Conservation (phyloP, 495 filamentous ascomycete genomes). For the Cercophora sp. region DNA sequence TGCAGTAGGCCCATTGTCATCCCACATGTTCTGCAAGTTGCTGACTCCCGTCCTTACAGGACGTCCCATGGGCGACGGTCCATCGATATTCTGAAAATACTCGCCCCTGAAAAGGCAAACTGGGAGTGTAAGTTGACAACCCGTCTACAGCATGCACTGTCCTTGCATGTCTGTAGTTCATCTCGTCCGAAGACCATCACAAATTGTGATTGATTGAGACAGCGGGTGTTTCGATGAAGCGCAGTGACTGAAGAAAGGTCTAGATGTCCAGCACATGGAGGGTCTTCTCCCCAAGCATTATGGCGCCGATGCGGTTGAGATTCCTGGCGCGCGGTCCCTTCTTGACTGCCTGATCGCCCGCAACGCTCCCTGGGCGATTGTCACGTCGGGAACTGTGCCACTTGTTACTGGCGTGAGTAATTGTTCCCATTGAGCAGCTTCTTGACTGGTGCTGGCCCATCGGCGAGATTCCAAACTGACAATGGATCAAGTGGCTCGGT, state of each 20-base stretch:
- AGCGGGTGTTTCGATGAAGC: no score
- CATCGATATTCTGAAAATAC: conserved; percentile 72
- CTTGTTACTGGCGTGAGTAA: conserved; percentile 62
- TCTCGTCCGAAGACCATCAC: no score
- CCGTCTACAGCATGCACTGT: no score
- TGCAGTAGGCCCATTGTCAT: conserved; percentile 41
- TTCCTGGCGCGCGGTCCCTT: conserved; percentile 60
- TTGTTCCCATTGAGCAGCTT: no score
- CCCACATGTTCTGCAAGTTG: conserved; percentile 55
- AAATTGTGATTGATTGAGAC: no score
- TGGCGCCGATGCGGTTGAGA: conserved; percentile 74
- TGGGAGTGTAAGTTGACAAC: conserved; percentile 71
- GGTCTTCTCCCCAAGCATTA: conserved; percentile 69
- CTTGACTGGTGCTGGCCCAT: no score
- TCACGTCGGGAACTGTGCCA: conserved; percentile 81
- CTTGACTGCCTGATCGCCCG: conserved; percentile 38
- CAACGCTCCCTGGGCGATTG: conserved; percentile 78
- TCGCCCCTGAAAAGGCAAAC: conserved; percentile 76
- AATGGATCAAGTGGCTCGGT: conserved; percentile 59
- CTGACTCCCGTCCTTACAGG: not conserved
- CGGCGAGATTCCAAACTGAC: not conserved
- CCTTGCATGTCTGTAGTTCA: no score
- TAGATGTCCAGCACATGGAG: conserved; percentile 79
- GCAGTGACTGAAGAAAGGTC: not conserved
- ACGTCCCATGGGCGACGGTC: conserved; percentile 85